These are phyloP conservation scores for Spathaspora jeffriesii DNA, from an alignment of 1,139 yeast species.

Conservation along the genomic window DNA sequence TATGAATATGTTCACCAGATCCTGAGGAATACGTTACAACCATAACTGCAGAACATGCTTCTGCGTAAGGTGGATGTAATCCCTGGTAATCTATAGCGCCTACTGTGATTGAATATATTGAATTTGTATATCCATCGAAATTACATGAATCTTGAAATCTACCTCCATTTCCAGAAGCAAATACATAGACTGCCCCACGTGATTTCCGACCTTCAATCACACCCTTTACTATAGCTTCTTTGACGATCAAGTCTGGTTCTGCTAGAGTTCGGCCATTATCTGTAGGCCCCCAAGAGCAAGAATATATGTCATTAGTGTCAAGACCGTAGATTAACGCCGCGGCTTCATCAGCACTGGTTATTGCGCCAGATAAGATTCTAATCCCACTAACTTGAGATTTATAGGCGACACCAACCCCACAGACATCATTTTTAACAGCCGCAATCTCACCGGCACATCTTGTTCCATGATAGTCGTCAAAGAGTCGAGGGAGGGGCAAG, in stretches of 20 bases:
- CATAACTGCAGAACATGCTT: slow-evolving; percentile 93
- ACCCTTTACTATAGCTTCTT: slow-evolving; percentile 82
- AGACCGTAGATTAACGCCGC: slow-evolving; percentile 78
- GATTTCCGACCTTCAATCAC: slow-evolving; percentile 80
- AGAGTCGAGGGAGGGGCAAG: slow-evolving; percentile 76
- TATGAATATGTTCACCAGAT: slow-evolving; percentile 84
- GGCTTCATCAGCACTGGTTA: slow-evolving; percentile 90
- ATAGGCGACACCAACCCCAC: slow-evolving; percentile 96
- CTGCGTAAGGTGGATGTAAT: slow-evolving; percentile 84
- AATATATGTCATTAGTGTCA: slow-evolving; percentile 86
- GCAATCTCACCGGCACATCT: slow-evolving; percentile 99
- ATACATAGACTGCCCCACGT: slow-evolving; percentile 89
- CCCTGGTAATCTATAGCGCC: slow-evolving; percentile 92
- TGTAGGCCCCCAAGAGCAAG: slow-evolving; percentile 99
- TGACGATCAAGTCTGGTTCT: slow-evolving; percentile 78
- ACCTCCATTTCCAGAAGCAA: slow-evolving; percentile 98
- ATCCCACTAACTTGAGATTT: slow-evolving; percentile 87
- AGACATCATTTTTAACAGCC: slow-evolving; percentile 79
- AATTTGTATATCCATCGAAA: slow-evolving; percentile 96
- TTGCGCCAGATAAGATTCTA: slow-evolving; percentile 78
- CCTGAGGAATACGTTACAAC: slow-evolving; percentile 97
- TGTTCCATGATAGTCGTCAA: slow-evolving; percentile 95
- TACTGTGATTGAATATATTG: slow-evolving; percentile 92
- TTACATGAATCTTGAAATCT: slow-evolving; percentile 84
- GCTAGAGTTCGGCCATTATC: slow-evolving; percentile 90